Percentiles rank a stretch among this genome's conserved stretches.
These are phyloP conservation scores for Lactuca saligna DNA, from an alignment of 129 eudicot genomes.

Conservation along the genomic window DNA sequence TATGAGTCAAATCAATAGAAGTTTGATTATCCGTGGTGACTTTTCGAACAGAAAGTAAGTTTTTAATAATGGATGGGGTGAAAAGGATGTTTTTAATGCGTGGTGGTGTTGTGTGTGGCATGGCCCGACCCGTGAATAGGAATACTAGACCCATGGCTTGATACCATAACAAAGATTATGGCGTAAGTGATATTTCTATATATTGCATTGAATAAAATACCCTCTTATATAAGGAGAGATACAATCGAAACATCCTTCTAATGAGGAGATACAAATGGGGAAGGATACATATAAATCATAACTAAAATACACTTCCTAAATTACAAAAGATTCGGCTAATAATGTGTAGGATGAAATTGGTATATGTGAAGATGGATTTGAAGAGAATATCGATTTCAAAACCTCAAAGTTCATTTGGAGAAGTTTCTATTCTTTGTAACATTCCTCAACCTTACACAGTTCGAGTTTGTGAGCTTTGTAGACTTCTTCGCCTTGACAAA, in stretches of 20 bases:
- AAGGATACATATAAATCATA: too few species aligned
- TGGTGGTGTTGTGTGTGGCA: too few species aligned
- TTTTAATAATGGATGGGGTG: background rate
- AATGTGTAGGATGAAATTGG: slow-evolving; percentile 54
- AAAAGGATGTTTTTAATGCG: background rate
- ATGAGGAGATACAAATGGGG: too few species aligned
- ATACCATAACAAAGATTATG: too few species aligned
- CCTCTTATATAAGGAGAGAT: too few species aligned
- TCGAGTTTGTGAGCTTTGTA: slow-evolving; percentile 77
- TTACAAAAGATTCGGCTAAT: too few species aligned
- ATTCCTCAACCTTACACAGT: slow-evolving; percentile 92
- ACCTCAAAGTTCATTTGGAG: slow-evolving; percentile 76
- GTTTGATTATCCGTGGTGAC: background rate
- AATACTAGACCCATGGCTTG: slow-evolving; percentile 5
- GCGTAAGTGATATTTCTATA: too few species aligned
- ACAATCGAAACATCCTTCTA: too few species aligned
- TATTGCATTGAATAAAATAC: too few species aligned
- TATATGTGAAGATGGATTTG: slow-evolving; percentile 63
- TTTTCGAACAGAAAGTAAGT: too few species aligned
- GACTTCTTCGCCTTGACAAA: slow-evolving; percentile 88
- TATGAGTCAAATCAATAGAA: background rate
- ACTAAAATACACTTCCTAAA: too few species aligned
- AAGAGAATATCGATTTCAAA: slow-evolving; percentile 57
- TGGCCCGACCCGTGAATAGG: background rate
- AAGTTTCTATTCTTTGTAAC: slow-evolving; percentile 80